Base-by-base conservation (phyloP, 495 filamentous ascomycete species). In the Aspergillus panamensis region DNA sequence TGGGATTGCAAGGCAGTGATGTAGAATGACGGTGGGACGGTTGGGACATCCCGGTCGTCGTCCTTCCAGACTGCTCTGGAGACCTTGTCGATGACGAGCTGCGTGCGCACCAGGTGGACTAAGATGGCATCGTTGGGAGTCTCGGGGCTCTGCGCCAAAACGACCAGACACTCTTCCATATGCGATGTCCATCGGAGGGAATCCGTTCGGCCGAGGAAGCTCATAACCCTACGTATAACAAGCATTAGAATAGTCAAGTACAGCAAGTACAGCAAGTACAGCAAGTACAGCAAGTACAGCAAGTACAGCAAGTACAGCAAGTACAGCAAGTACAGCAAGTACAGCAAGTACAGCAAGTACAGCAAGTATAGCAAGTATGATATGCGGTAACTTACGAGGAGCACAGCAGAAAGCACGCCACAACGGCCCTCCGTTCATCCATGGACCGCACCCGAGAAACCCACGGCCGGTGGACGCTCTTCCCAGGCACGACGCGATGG, bases 301-400 rank as follows among this genome's bases (percentile, higher is more conserved):
- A n/a, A n/a, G n/a, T n/a, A n/a, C n/a, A n/a, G n/a, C n/a, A n/a
- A n/a, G n/a, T n/a, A n/a, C n/a, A n/a, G n/a, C n/a, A n/a, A n/a
- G n/a, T n/a, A n/a, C n/a, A n/a, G n/a, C n/a, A n/a, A n/a, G n/a
- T n/a, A n/a, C n/a, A n/a, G n/a, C n/a, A n/a, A n/a, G n/a, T n/a
- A n/a, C n/a, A n/a, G n/a, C n/a, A n/a, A n/a, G n/a, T n/a, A n/a
- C n/a, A n/a, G n/a, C n/a, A n/a, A n/a, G n/a, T n/a, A n/a, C n/a
- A n/a, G n/a, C n/a, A n/a, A n/a, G n/a, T n/a, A n/a, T n/a, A n/a
- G n/a, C n/a, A n/a, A n/a, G n/a, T n/a, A n/a, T n/a, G n/a, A n/a
- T n/a, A n/a, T n/a, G n/a, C n/a, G n/a, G n/a, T n/a, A n/a, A n/a
- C 53, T 32, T 53, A 61, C 59, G 50, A 42, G 2, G 59, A 61